Evolutionary conservation across 78 protist genomes (phyloP), one percentile per base, ranked within the genome.

Genomic region (Bigelowiella natans): DNA sequence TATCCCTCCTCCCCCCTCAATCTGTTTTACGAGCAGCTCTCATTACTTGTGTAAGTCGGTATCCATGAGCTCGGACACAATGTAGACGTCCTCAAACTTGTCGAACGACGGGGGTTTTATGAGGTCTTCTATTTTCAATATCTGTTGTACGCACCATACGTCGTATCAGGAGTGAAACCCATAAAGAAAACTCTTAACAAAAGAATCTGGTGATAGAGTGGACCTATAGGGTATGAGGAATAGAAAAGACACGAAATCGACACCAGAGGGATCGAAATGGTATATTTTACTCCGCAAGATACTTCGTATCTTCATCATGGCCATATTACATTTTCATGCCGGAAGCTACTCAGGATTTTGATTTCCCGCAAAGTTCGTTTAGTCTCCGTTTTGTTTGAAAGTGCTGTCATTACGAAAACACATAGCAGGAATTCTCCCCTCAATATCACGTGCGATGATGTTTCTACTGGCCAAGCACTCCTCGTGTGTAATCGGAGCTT

Each of bases 341-440:
- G 0, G 85, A 97, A 93, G 39, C 94, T 94, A n/a, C 88, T 40
- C 34, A 96, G 92, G 36, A 97, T 87, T 90, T 95, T 95, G 87
- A 99, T 84, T 86, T 99, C 99, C 31, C 99, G 96, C n/a, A 97
- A 94, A 0, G 95, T 93, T 1, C 99, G 93, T 93, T 96, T 97
- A 0, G 95, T 89, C 89, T 98, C 99, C 0, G 95, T 94, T 0
- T 93, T 63, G 87, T 97, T 91, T 1, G 94, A 93, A 90, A 97
- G 97, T 0, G 94, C 97, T 51, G 73, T 7, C 73, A n/a, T n/a
- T n/a, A n/a, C n/a, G n/a, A n/a, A n/a, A n/a, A n/a, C n/a, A n/a
- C n/a, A n/a, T n/a, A n/a, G n/a, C n/a, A n/a, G n/a, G n/a, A n/a
- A n/a, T n/a, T n/a, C n/a, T n/a, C n/a, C n/a, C n/a, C n/a, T n/a